A percentile compares a stretch with the other conserved stretches of the same genome.
These are phyloP conservation scores for Nicotiana tomentosiformis DNA, from an alignment of 257 asterid species.

Conservation along the genomic window DNA sequence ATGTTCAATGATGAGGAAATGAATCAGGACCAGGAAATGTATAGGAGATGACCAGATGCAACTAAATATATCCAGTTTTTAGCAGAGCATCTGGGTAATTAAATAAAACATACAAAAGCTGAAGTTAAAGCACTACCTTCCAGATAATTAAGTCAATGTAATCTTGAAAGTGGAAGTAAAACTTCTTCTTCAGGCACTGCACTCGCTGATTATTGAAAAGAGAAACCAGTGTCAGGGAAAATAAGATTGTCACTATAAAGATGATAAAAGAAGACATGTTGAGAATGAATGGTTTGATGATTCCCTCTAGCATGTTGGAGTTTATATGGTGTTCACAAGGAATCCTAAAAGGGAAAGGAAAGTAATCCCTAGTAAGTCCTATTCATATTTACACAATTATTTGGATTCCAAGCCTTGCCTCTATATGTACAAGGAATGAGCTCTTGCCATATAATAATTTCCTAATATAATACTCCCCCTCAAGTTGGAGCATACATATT, in stretches of 20 bases:
- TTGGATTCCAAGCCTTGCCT: too few relatives aligned
- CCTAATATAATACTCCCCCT: too few relatives aligned
- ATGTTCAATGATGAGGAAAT: constrained; percentile 5
- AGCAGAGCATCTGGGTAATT: background rate
- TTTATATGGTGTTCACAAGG: too few relatives aligned
- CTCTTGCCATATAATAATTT: too few relatives aligned
- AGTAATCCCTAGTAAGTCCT: too few relatives aligned
- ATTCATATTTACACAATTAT: too few relatives aligned
- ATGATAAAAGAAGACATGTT: too few relatives aligned
- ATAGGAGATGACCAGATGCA: constrained; percentile 4
- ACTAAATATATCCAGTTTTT: constrained; percentile 2
- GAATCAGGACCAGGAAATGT: background rate
- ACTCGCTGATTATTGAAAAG: constrained; percentile 54
- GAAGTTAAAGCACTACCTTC: constrained; percentile 50
- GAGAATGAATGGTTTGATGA: too few relatives aligned
- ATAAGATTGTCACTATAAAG: background rate
- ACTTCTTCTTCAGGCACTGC: constrained; percentile 96
- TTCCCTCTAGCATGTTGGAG: too few relatives aligned
- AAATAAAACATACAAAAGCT: constrained; percentile 5
- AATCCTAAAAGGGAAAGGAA: too few relatives aligned
- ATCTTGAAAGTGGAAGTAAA: constrained; percentile 94
- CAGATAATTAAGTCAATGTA: constrained; percentile 88
- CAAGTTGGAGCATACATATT: too few relatives aligned
- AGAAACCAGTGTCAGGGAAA: constrained; percentile 12
- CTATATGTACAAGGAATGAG: too few relatives aligned